Base-by-base conservation (phyloP, 2,329 filamentous ascomycete species). In the Colletotrichum godetiae region DNA sequence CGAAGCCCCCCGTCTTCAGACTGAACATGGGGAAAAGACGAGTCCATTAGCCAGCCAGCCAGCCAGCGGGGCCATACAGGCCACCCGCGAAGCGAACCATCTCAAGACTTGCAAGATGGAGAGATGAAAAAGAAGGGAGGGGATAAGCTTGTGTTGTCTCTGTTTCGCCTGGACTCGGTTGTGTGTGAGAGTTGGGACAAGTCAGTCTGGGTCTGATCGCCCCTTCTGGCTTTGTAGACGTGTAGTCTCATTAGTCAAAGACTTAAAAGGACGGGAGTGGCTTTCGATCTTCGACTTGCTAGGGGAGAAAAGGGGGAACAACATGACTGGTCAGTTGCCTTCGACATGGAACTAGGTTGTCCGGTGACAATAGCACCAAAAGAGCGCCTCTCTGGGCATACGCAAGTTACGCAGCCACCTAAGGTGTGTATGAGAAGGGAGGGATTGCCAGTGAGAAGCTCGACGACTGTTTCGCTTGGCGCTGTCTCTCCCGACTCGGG, bases 121-220 rank as follows among this genome's bases (percentile, higher is more conserved):
- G 60, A 59, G 35, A 71, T 29, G 67, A 61, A 65, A 31, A 31
- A 22, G 29, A 49, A 49, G 33, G 33, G 58, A 67, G 70, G 56
- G 56, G 60, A 73, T 61, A 62, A 63, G 62, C 72, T 59, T 67
- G 68, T 68, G 59, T 62, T 68, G 72, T 73, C 55, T 62, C 58
- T 60, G 73, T 75, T 74, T 75, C 73, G 71, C 37, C 62, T 59
- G 62, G 46, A 71, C 61, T 70, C 65, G 57, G 57, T 67, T 59
- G 66, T 70, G 73, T 75, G 67, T 42, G 73, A 74, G 71, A 70
- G 46, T 74, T 74, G 52, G 62, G 73, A 74, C 42, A 74, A 74
- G 72, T 74, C 68, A 74, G 57, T 59, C 12, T 67, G 37, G 58
- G 68, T 72, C 72, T 72, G 68, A 74, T 53, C 68, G 52, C 31